Conservation (phyloP, 192 early-diverging fungal species). For the Funneliformis geosporum region DNA sequence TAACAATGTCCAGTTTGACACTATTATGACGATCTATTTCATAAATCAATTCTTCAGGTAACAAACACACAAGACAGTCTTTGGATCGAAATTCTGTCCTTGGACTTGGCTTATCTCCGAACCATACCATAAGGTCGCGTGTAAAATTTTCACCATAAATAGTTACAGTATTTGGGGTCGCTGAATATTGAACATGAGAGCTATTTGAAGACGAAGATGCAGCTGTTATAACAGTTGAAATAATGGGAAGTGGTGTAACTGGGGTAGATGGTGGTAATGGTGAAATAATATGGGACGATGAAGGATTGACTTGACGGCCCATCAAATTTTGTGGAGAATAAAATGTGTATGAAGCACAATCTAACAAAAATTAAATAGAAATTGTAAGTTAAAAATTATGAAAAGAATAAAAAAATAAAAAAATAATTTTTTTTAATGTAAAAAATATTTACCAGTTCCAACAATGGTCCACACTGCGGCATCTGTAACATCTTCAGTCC, state of each 20-base stretch:
- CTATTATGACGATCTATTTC: slow-evolving; percentile 32
- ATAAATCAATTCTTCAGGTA: slow-evolving; percentile 48
- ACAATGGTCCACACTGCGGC: slow-evolving; percentile 92
- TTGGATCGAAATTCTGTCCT: slow-evolving; percentile 50
- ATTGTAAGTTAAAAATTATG: background rate
- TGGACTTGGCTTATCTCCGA: slow-evolving; percentile 62
- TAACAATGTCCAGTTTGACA: slow-evolving; percentile 24
- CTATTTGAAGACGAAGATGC: slow-evolving; percentile 26
- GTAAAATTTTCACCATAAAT: slow-evolving; percentile 73
- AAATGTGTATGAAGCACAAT: slow-evolving; percentile 59
- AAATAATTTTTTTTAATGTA: slow-evolving; percentile 19
- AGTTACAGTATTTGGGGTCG: slow-evolving; percentile 45
- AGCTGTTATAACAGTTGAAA: slow-evolving; percentile 12
- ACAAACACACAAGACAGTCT: slow-evolving; percentile 46
- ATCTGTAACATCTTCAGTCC: slow-evolving; percentile 85
- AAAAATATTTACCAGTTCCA: slow-evolving; percentile 64
- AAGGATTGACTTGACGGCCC: slow-evolving; percentile 15
- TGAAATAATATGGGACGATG: slow-evolving; percentile 36
- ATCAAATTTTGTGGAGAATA: slow-evolving; percentile 48
- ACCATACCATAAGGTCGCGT: slow-evolving; percentile 70
- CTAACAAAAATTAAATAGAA: slow-evolving; percentile 24
- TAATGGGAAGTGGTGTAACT: slow-evolving; percentile 21
- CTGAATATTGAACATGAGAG: slow-evolving; percentile 7
- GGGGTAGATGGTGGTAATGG: slow-evolving; percentile 3
- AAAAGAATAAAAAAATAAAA: background rate